Conservation (phyloP, 768 basidiomycete genomes). For the Lactarius evosmus region DNA sequence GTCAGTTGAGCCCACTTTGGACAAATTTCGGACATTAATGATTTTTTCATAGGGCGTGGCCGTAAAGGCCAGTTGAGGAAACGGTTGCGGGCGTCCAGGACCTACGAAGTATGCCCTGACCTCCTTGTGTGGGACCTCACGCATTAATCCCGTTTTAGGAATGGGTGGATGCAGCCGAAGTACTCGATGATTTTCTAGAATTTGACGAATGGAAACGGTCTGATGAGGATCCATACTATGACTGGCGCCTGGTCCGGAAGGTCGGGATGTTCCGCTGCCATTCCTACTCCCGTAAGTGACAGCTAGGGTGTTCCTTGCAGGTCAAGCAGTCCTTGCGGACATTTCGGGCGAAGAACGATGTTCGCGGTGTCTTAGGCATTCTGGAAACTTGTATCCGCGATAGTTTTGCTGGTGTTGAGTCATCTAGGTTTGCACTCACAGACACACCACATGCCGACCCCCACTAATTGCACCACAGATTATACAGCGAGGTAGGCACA, state of each 20-base stretch:
- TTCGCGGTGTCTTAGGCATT: slow-evolving; percentile 81
- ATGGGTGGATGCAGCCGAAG: slow-evolving; percentile 81
- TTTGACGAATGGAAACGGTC: slow-evolving; percentile 89
- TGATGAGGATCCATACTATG: slow-evolving; percentile 89
- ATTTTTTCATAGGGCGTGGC: slow-evolving; percentile 64
- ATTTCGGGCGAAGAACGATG: slow-evolving; percentile 74
- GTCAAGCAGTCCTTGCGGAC: slow-evolving; percentile 71
- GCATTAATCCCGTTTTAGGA: slow-evolving; percentile 44
- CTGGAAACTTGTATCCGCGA: slow-evolving; percentile 86
- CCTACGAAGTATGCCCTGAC: slow-evolving; percentile 56
- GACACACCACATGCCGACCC: neutral
- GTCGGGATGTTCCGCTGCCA: slow-evolving; percentile 36
- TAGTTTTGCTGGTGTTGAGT: slow-evolving; percentile 94
- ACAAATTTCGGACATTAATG: neutral
- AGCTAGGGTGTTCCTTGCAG: slow-evolving; percentile 33
- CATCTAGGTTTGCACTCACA: slow-evolving; percentile 50
- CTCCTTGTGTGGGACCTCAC: neutral
- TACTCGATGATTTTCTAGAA: slow-evolving; percentile 75
- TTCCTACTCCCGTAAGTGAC: neutral
- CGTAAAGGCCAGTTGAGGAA: slow-evolving; percentile 74
- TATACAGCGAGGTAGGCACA: slow-evolving; percentile 76
- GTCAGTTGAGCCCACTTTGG: slow-evolving; percentile 40
- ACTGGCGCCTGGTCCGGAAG: slow-evolving; percentile 83
- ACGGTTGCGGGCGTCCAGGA: slow-evolving; percentile 67
- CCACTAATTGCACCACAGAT: slow-evolving; percentile 40